Conservation (phyloP, 805 yeast genomes). For the Yamadazyma takamatsuzukensis region DNA sequence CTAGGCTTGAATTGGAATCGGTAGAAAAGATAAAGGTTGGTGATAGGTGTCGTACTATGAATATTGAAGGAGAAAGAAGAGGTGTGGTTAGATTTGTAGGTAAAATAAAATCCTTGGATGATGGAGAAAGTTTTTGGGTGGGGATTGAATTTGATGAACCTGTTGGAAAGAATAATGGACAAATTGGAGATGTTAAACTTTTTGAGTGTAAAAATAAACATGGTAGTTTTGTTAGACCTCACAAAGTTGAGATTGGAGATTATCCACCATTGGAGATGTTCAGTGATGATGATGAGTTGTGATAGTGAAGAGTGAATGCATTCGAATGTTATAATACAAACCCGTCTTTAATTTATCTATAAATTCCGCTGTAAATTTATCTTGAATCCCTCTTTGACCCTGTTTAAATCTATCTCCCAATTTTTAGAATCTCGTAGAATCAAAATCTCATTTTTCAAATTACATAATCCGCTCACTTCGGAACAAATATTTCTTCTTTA, state of each 20-base stretch:
- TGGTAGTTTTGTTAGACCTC: constrained; percentile 79
- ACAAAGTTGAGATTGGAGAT: constrained; percentile 65
- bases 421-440: no score
- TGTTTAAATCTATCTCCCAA: no score
- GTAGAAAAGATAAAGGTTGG: constrained; percentile 40
- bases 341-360: no score
- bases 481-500: no score
- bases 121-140: constrained; percentile 57
- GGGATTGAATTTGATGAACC: constrained; percentile 88
- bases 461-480: no score
- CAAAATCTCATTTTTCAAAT: no score
- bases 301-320: not conserved
- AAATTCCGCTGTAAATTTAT: no score
- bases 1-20: constrained; percentile 24
- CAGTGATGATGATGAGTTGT: constrained; percentile 40
- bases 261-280: constrained; percentile 48
- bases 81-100: constrained; percentile 78
- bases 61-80: constrained; percentile 48
- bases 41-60: constrained; percentile 50
- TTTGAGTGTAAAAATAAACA: constrained; percentile 57
- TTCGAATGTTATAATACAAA: not conserved
- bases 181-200: constrained; percentile 54
- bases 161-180: constrained; percentile 81
- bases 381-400: no score
- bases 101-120: constrained; percentile 54